These are phyloP conservation scores for Laetiporus sulphureus DNA, from an alignment of 1,284 basidiomycete genomes.

Conservation along the genomic window DNA sequence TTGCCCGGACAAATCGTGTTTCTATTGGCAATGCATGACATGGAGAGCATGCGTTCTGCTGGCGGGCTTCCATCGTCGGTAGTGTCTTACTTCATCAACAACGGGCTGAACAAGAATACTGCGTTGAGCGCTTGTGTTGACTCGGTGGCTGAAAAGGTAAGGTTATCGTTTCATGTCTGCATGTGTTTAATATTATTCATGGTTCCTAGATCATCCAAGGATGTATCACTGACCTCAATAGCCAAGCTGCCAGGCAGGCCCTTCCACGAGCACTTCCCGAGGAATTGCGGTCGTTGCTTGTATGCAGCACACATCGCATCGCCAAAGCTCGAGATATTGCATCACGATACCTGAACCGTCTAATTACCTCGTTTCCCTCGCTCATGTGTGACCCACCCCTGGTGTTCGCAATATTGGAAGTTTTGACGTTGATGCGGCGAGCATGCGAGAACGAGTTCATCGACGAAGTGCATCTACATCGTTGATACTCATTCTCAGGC, in stretches of 20 bases:
- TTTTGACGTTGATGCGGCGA: slow-evolving; percentile 82
- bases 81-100: slow-evolving; percentile 86
- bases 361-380: slow-evolving; percentile 92
- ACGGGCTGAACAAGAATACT: slow-evolving; percentile 71
- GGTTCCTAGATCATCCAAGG: slow-evolving; percentile 62
- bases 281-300: slow-evolving; percentile 74
- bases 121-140: slow-evolving; percentile 75
- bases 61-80: slow-evolving; percentile 79
- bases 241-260: slow-evolving; percentile 73
- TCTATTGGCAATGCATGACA: slow-evolving; percentile 80
- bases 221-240: slow-evolving; percentile 64
- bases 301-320: slow-evolving; percentile 81
- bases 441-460: slow-evolving; percentile 89
- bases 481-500: neutral
- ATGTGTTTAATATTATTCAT: neutral
- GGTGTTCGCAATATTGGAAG: slow-evolving; percentile 87
- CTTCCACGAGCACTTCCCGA: slow-evolving; percentile 67
- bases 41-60: slow-evolving; percentile 84
- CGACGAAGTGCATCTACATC: slow-evolving; percentile 66
- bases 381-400: slow-evolving; percentile 88
- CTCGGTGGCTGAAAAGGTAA: slow-evolving; percentile 80
- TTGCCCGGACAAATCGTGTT: slow-evolving; percentile 86
- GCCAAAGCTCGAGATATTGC: slow-evolving; percentile 80
- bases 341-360: slow-evolving; percentile 74
- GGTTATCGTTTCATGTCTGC: slow-evolving; percentile 5